Base-by-base conservation (phyloP, 208 protist genomes). In the Entamoeba moshkovskii region DNA sequence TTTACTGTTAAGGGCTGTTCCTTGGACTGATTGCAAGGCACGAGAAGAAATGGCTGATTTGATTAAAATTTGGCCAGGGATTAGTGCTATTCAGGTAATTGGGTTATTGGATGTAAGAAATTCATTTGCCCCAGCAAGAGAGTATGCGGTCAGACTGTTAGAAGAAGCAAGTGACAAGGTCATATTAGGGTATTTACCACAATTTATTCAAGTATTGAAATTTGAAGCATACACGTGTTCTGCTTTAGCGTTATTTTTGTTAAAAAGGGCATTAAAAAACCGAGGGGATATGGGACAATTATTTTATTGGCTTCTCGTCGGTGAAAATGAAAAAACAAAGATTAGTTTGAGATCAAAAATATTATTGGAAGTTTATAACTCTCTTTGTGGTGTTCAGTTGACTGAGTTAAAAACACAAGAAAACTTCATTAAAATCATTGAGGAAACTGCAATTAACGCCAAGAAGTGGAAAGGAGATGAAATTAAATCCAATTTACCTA, bases 251-350 rank as follows among this genome's bases (percentile, higher is more conserved):
- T 91, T 66, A 11, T 46, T 66, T 91, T 91, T 93, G 16, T n/a
- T 93, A 13, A n/a, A 46, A 38, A 11, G 49, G 46, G 47, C 93
- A 42, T 44, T 91, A 46, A 38, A 47, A 0, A 46, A 29, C 11
- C n/a, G n/a, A 25, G n/a, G 46, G 3, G 45, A 73, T 91, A 46
- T 93, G 2, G 93, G 93, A 16, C 47, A 91, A 38, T 38, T 29
- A 15, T 45, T 93, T 38, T 93, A 48, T 85, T 93, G 93, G 93
- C 25, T 46, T 85, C 48, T 93, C 0, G 66, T 38, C n/a, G 93
- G 49, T 42, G 93, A 93, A 6, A 46, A 85, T 29, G 49, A 93
- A 47, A 46, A 48, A n/a, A 25, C 48, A 33, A 47, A 91, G 33
- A 85, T 91, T 5, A n/a, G 44, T 4, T n/a, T 18, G n/a, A 8